Percentiles rank a stretch among this genome's conserved stretches.
Evolutionary conservation across 2,329 filamentous ascomycete genomes (phyloP).

Genomic region (Beauveria pseudobassiana): DNA sequence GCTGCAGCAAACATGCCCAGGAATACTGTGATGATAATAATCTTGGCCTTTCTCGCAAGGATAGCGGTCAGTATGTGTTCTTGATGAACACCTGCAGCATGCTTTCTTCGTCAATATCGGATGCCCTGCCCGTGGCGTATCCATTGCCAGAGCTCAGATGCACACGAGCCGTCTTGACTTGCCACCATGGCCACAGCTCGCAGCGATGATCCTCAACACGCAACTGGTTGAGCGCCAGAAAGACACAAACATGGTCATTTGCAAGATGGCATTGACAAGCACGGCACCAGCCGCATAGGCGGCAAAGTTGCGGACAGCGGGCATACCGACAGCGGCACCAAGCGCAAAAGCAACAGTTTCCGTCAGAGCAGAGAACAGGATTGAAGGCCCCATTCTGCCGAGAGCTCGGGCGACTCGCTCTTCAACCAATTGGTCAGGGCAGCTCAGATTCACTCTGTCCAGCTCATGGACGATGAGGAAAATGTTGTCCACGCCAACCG

Average conservation of each 20-base stretch:
- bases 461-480: conserved; percentile 98
- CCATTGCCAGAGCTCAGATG: conserved; percentile 54
- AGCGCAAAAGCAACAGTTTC: conserved; percentile 92
- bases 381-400: conserved; percentile 95
- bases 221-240: conserved; percentile 85
- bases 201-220: conserved; percentile 82
- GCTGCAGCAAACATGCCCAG: conserved; percentile 80
- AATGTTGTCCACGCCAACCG: conserved; percentile 97
- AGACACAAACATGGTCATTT: conserved; percentile 95
- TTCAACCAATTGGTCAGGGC: conserved; percentile 82
- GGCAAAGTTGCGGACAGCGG: conserved; percentile 94
- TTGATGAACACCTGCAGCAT: conserved; percentile 80
- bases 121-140: conserved; percentile 47
- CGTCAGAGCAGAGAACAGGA: conserved; percentile 87
- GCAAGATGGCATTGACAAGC: conserved; percentile 91
- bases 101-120: conserved; percentile 77
- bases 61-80: conserved; percentile 75
- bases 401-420: conserved; percentile 78
- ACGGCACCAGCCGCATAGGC: conserved; percentile 94
- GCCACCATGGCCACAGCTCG: conserved; percentile 87
- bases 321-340: conserved; percentile 93
- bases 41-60: conserved; percentile 73
- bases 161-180: conserved; percentile 65
- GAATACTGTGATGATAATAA: conserved; percentile 70
- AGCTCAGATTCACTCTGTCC: conserved; percentile 85